phyloP scores from a whole-genome alignment of 2,329 filamentous ascomycete species.

The Ilyonectria mors-panacis region DNA sequence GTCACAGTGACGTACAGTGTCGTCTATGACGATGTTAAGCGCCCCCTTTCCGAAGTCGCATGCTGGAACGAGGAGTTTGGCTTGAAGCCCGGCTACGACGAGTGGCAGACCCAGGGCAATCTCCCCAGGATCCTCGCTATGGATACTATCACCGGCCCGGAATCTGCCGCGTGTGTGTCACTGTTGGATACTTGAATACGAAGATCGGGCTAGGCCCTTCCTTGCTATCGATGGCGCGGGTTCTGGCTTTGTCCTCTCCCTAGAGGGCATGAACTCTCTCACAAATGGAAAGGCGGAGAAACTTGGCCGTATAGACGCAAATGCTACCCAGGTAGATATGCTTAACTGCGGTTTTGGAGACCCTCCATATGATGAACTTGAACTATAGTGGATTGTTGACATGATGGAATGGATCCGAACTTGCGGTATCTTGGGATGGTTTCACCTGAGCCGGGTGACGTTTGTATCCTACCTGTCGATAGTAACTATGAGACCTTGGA shows the following conservation, averaged over 20 bases:
- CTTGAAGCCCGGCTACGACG: not conserved
- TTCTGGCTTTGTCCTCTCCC: constrained; percentile 3
- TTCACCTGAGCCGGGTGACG: not conserved
- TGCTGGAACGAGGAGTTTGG: not conserved
- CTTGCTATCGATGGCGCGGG: not conserved
- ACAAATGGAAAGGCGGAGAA: constrained; percentile 4
- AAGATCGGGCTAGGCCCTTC: not conserved
- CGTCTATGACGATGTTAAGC: not conserved
- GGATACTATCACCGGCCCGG: not conserved
- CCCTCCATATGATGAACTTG: not conserved
- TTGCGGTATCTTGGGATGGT: not conserved
- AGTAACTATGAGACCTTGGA: no score
- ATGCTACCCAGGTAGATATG: constrained; percentile 1
- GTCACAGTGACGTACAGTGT: not conserved
- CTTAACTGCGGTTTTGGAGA: constrained; percentile 4
- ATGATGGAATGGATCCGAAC: not conserved
- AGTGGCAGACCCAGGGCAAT: not conserved
- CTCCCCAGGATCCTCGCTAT: not conserved
- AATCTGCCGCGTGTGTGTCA: not conserved
- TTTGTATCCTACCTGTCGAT: not conserved
- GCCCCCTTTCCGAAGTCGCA: not conserved
- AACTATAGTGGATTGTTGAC: not conserved
- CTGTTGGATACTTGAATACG: constrained; percentile 9
- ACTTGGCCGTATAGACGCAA: constrained; percentile 1
- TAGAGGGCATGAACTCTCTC: constrained; percentile 8